Evolutionary conservation across 805 yeast genomes (phyloP).

Genomic region (Kuraishia hungarica): DNA sequence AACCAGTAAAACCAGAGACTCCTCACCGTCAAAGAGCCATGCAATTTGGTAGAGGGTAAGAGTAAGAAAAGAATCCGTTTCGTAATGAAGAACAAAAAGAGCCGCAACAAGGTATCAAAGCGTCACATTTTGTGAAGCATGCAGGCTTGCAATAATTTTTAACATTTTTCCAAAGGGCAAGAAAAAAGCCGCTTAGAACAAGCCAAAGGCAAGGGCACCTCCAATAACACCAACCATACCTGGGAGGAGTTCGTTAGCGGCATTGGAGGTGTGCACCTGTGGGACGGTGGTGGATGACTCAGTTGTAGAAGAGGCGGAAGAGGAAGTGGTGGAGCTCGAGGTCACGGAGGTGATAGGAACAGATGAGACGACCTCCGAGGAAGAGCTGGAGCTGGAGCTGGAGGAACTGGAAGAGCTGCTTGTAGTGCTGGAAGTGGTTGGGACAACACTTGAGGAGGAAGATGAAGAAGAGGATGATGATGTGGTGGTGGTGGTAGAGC

Average conservation of each 20-base stretch:
- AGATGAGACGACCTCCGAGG: conserved; percentile 8
- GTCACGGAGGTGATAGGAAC: conserved; percentile 6
- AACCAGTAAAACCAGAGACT: background rate
- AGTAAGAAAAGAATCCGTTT: background rate
- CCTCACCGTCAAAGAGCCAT: background rate
- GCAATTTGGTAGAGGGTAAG: background rate
- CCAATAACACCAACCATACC: conserved; percentile 7
- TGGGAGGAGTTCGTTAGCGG: conserved; percentile 4
- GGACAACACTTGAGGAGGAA: too few relatives aligned
- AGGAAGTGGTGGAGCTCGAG: conserved; percentile 8
- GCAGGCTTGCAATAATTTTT: background rate
- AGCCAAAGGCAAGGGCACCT: conserved; percentile 3
- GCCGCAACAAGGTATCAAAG: background rate
- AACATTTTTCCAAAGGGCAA: background rate
- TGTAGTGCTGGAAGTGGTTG: conserved; percentile 7
- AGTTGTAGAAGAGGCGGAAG: conserved; percentile 1
- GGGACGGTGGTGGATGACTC: background rate
- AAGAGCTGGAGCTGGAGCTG: conserved; percentile 10
- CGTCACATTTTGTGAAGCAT: background rate
- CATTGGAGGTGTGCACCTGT: conserved; percentile 1
- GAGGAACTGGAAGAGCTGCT: conserved; percentile 7
- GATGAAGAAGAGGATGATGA: conserved; percentile 7
- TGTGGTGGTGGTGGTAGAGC: conserved; percentile 4
- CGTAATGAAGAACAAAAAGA: background rate
- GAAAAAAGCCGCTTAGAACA: conserved; percentile 1